Base-by-base conservation (phyloP, 2,329 filamentous ascomycete genomes). In the Fusarium virguliforme region DNA sequence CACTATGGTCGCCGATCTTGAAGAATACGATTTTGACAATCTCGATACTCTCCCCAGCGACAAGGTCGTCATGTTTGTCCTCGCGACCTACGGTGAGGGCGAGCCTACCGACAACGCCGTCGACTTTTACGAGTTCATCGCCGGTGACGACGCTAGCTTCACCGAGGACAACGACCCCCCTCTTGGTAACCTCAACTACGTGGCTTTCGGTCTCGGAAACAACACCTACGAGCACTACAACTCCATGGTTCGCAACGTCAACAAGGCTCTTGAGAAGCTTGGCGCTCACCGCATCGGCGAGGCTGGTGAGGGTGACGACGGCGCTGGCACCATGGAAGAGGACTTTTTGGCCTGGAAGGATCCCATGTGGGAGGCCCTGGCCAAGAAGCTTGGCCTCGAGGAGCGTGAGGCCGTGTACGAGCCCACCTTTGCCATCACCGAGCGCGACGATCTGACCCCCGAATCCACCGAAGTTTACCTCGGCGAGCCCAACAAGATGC, bases 211-310 rank as follows among this genome's bases (percentile, higher is more conserved):
- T 78, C 90, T 99, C 40, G 96, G 96, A 74, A 99, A 99, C 87
- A 99, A 98, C 86, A 98, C 96, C 30, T 99, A 99, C 81, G 96
- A 99, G 81, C 96, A 99, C 86, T 99, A 98, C 88, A 99, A 99
- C 85, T 92, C 92, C 58, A 97, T 99, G 94, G 95, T 99, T 67
- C 94, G 95, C 81, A 93, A 95, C 71, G 91, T 98, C 64, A 90
- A 96, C 83, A 90, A 92, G 80, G 91, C 90, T 68, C 85, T 99
- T 65, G 87, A 90, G 78, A 95, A 93, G 77, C 87, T 97, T 22
- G 96, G 96, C 67, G 96, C 93, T 12, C 87, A 90, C 78, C 89
- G 94, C 74, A 94, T 99, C 74, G 95, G 96, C 50, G 86, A 91
- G 64, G 94, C 95, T 62, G 96, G 97, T 75, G 95, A 98, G 85